A percentile compares a stretch with the other conserved stretches of the same genome.
Evolutionary conservation across 1,139 yeast genomes (phyloP).

Genomic region (Tardiomyces blankii): DNA sequence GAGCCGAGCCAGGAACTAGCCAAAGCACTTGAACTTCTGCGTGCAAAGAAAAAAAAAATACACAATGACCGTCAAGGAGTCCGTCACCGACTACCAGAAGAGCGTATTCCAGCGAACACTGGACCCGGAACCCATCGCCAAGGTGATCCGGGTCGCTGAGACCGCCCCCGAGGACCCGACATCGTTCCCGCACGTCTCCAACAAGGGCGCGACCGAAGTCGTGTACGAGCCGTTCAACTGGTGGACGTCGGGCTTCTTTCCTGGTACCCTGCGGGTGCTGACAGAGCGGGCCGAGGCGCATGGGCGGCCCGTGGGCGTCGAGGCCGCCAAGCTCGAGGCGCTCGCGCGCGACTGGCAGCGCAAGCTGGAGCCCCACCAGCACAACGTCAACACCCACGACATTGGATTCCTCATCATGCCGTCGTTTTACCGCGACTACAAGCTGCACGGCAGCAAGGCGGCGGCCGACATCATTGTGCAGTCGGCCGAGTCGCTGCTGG

Average conservation of each 20-base stretch:
- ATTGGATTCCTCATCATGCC: slow-evolving; percentile 22
- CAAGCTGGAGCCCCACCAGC: slow-evolving; percentile 13
- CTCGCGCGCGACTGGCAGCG: slow-evolving; percentile 21
- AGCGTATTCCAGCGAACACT: background rate
- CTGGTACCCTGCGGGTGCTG: slow-evolving; percentile 19
- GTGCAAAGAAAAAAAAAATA: background rate
- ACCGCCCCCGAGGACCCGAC: background rate
- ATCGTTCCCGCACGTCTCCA: background rate
- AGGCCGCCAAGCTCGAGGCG: slow-evolving; percentile 12
- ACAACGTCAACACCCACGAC: slow-evolving; percentile 23
- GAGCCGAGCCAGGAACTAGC: too few relatives aligned
- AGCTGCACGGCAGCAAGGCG: slow-evolving; percentile 10
- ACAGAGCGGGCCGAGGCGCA: slow-evolving; percentile 14
- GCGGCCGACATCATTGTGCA: slow-evolving; percentile 15
- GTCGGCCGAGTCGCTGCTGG: slow-evolving; percentile 21
- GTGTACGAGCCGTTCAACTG: slow-evolving; percentile 1
- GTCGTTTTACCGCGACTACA: slow-evolving; percentile 18
- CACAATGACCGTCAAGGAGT: background rate
- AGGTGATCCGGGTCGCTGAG: background rate
- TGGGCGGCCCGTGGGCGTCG: slow-evolving; percentile 3
- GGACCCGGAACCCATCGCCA: background rate
- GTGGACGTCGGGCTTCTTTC: slow-evolving; percentile 25
- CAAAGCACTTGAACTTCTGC: too few relatives aligned
- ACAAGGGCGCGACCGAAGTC: background rate
- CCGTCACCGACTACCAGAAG: background rate